A percentile compares a stretch with the other conserved stretches of the same genome.
Conservation (phyloP, 129 eudicot species). For the Centella asiatica region DNA sequence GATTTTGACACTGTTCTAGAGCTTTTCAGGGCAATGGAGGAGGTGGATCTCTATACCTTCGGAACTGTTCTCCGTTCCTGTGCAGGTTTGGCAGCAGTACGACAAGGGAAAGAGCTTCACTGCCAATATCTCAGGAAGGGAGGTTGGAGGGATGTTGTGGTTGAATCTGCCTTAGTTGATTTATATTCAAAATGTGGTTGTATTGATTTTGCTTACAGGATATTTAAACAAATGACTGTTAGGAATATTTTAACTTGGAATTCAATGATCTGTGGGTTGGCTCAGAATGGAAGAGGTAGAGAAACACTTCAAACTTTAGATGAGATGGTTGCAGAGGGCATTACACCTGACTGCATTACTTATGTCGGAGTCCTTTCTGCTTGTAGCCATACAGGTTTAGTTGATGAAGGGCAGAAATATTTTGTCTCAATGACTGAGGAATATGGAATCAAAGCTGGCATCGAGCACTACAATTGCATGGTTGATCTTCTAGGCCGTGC, state of each 20-base stretch:
- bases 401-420: constrained; percentile 49
- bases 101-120: constrained; percentile 74
- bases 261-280: constrained; percentile 64
- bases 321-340: constrained; percentile 49
- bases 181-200: constrained; percentile 79
- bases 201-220: constrained; percentile 52
- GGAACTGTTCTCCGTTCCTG: constrained; percentile 90
- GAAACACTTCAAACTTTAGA: constrained; percentile 51
- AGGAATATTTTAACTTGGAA: constrained; percentile 74
- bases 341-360: constrained; percentile 51
- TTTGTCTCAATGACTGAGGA: constrained; percentile 40
- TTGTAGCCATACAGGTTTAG: constrained; percentile 78
- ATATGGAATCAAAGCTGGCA: constrained; percentile 43
- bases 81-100: constrained; percentile 77
- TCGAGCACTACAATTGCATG: constrained; percentile 63
- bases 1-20: constrained; percentile 39
- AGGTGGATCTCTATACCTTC: constrained; percentile 56
- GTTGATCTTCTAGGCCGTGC: constrained; percentile 75
- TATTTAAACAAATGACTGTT: constrained; percentile 42
- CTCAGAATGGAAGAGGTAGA: constrained; percentile 68
- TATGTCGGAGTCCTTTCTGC: constrained; percentile 67
- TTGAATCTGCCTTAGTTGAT: constrained; percentile 88
- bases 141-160: constrained; percentile 44
- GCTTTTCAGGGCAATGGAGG: constrained; percentile 44
- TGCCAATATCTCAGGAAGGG: constrained; percentile 60